phyloP scores from a whole-genome alignment of 1,284 basidiomycete species.

The Tilletiaria anomala region DNA sequence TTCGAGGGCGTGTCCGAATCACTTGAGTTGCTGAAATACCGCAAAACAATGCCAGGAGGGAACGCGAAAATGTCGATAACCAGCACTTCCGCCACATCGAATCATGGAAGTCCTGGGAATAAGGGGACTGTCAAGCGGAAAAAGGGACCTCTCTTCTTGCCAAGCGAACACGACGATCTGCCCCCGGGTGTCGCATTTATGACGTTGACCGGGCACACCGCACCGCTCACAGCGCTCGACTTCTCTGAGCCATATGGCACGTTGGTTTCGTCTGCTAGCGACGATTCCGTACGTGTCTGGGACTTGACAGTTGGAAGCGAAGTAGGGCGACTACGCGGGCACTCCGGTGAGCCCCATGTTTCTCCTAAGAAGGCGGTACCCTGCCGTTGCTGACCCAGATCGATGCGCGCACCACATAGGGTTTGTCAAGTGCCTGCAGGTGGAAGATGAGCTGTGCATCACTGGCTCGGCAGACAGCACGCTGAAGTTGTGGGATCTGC shows the following conservation, averaged over 20 bases:
- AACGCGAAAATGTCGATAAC: neutral
- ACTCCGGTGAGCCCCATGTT: no score
- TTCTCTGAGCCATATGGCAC: conserved; percentile 93
- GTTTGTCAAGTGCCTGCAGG: conserved; percentile 74
- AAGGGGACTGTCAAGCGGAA: conserved; percentile 5
- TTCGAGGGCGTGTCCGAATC: conserved; percentile 25
- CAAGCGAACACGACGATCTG: conserved; percentile 90
- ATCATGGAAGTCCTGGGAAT: neutral
- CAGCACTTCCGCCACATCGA: no score
- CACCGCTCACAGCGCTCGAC: conserved; percentile 75
- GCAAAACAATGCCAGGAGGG: conserved; percentile 34
- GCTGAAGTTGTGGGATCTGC: conserved; percentile 42
- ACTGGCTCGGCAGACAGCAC: conserved; percentile 78
- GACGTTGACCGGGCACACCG: conserved; percentile 54
- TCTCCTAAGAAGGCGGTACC: no score
- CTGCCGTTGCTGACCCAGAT: neutral
- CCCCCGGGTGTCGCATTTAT: conserved; percentile 92
- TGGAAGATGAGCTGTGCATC: conserved; percentile 77
- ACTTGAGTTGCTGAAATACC: conserved; percentile 27
- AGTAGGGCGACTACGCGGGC: conserved; percentile 31
- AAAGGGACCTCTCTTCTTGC: conserved; percentile 66
- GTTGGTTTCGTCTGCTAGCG: conserved; percentile 57
- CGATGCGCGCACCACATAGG: neutral
- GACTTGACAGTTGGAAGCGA: conserved; percentile 55
- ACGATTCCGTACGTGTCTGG: conserved; percentile 60